Evolutionary conservation across 257 asterid species (phyloP).

Genomic region (Solanum appendiculatum): DNA sequence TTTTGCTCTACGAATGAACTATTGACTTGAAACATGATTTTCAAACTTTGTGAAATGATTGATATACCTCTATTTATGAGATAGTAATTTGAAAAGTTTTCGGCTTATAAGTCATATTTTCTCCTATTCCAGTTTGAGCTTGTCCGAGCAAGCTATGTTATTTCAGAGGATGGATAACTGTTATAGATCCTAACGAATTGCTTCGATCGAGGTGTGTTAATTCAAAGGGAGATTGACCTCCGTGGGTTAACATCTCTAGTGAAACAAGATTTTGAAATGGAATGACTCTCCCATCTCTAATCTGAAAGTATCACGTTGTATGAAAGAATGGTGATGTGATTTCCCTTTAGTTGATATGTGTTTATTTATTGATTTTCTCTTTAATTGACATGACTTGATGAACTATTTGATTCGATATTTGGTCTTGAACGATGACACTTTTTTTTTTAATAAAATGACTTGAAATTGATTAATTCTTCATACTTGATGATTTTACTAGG

Average conservation of each 20-base stretch:
- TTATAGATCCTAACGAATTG: neutral
- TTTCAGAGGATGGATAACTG: neutral
- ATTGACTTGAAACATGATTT: neutral
- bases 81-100: neutral
- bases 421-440: neutral
- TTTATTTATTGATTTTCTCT: neutral
- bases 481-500: neutral
- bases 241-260: neutral
- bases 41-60: neutral
- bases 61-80: neutral
- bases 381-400: neutral
- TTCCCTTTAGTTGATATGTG: neutral
- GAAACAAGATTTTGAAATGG: neutral
- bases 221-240: neutral
- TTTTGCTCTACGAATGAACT: neutral
- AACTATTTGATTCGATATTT: neutral
- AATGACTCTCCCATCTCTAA: neutral
- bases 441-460: neutral
- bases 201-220: neutral
- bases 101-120: neutral
- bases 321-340: neutral
- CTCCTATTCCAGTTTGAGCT: neutral
- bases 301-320: neutral
- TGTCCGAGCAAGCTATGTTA: neutral
- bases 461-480: neutral